Base-by-base conservation (phyloP, 2,329 filamentous ascomycete genomes). In the Celoporthe dispersa region DNA sequence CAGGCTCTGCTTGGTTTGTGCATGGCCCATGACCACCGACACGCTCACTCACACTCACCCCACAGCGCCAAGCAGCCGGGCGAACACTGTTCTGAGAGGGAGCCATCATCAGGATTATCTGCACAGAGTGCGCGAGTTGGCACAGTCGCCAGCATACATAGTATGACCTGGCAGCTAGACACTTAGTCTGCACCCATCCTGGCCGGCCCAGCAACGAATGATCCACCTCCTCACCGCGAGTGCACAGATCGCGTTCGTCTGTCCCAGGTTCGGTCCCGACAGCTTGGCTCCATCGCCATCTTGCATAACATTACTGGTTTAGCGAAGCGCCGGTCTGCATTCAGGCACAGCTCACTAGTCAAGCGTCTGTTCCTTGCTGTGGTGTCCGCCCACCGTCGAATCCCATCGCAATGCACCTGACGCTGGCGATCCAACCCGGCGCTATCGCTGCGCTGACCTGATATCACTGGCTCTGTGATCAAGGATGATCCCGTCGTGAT, bases 281-380 rank as follows among this genome's bases (percentile, higher is more conserved):
- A 59, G n/a, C 48, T 41, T 55, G 63, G 69, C 59, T 67, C 67
- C 63, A 59, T 57, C 35, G 35, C 28, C 33, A 35, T 53, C 9
- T 39, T 41, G 60, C 60, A 63, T 44, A 37, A 8, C 59, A 37
- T 55, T 11, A 55, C 63, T 33, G 19, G 44, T n/a, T 31, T 65
- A 65, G 63, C 63, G 35, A 19, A 11, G 63, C 28, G 44, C 63
- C 44, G 63, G 19, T 25, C 19, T 41, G 33, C 22, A 25, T 39
- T 25, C 35, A 63, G 60, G 60, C 37, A 63, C 60, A 63, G 7
- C 28, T 51, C 41, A 19, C 25, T 28, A 33, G n/a, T 31, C 25
- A 53, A 53, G 44, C n/a, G 22, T 25, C 22, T 39, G n/a, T 61
- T 19, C 33, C 59, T 61, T 35, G 28, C 28, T 28, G 35, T 22